phyloP scores from a whole-genome alignment of 148 eudicot species.

The Vaccinium corymbosum region DNA sequence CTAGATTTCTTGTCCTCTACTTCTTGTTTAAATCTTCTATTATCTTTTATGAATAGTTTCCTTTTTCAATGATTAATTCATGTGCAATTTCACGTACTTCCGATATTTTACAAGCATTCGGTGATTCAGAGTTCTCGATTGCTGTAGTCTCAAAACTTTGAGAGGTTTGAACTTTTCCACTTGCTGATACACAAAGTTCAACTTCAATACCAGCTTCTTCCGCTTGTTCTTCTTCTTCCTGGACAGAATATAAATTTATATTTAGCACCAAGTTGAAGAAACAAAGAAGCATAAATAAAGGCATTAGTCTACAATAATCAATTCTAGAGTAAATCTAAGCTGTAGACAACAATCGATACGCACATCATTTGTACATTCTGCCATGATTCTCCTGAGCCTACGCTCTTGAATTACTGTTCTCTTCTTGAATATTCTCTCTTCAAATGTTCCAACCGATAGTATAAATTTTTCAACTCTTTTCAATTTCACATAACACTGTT shows the following conservation, averaged over 20 bases:
- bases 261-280: not conserved
- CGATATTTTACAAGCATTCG: not conserved
- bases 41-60: not conserved
- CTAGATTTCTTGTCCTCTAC: not conserved
- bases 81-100: not conserved
- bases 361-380: constrained; percentile 24
- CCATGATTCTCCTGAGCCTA: constrained; percentile 23
- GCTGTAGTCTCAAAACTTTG: not conserved
- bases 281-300: not conserved
- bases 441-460: constrained; percentile 30
- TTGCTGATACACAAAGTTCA: not conserved
- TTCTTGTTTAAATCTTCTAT: not conserved
- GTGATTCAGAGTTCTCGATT: not conserved
- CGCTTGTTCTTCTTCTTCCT: not conserved
- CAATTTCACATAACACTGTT: constrained; percentile 34
- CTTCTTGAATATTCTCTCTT: constrained; percentile 36
- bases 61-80: not conserved
- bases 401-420: constrained; percentile 27
- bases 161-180: not conserved
- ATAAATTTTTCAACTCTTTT: constrained; percentile 50
- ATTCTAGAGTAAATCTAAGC: not conserved
- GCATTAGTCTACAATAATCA: not conserved
- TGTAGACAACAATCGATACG: not conserved
- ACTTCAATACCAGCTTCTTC: not conserved
- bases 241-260: not conserved